A percentile compares a stretch with the other conserved stretches of the same genome.
Conservation (phyloP, 805 yeast genomes). For the Saccharomyces paradoxus region DNA sequence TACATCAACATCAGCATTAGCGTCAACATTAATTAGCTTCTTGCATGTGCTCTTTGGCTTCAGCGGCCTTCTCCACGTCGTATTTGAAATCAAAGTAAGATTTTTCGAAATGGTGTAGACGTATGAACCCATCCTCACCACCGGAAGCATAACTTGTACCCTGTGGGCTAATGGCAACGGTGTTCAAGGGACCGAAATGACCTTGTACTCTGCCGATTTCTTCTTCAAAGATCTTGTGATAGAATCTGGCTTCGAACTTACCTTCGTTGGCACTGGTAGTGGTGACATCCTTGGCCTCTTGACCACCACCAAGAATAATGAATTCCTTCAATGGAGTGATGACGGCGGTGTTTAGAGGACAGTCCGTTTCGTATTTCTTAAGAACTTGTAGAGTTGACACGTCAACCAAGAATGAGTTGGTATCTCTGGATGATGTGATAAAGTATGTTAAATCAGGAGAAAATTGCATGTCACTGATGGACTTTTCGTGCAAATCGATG, state of each 20-base stretch:
- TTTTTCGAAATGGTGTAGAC: slow-evolving; percentile 90
- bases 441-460: slow-evolving; percentile 81
- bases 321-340: slow-evolving; percentile 89
- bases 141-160: slow-evolving; percentile 94
- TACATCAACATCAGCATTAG: slow-evolving; percentile 1
- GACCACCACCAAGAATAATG: slow-evolving; percentile 97
- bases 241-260: slow-evolving; percentile 92
- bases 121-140: slow-evolving; percentile 95
- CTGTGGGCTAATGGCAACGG: slow-evolving; percentile 87
- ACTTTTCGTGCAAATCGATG: slow-evolving; percentile 62
- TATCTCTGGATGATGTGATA: slow-evolving; percentile 88
- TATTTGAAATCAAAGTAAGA: slow-evolving; percentile 87
- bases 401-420: slow-evolving; percentile 69
- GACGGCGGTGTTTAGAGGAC: slow-evolving; percentile 92
- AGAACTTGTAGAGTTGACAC: slow-evolving; percentile 64
- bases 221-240: slow-evolving; percentile 89
- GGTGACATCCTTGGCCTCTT: slow-evolving; percentile 96
- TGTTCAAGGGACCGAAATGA: slow-evolving; percentile 97
- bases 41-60: slow-evolving; percentile 32
- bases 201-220: slow-evolving; percentile 97
- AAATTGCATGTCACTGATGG: slow-evolving; percentile 84
- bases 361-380: slow-evolving; percentile 76
- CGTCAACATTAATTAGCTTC: slow-evolving; percentile 5
- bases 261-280: slow-evolving; percentile 93
- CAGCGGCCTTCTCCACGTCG: slow-evolving; percentile 81